Base-by-base conservation (phyloP, 2,329 filamentous ascomycete genomes). In the Aureobasidium sp. region DNA sequence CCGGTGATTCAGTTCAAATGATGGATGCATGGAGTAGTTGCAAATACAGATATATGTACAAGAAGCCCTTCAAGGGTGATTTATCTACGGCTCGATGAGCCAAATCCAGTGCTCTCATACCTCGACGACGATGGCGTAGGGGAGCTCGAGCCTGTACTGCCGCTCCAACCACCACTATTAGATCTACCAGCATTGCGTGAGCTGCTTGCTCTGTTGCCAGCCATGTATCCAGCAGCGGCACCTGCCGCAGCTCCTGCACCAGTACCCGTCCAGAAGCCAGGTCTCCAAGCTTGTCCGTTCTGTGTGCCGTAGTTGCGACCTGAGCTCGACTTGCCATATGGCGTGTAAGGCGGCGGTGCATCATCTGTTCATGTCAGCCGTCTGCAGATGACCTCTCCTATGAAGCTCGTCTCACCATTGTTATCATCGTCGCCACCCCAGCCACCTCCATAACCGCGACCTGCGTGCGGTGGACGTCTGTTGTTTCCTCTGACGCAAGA, bases 211-310 rank as follows among this genome's bases (percentile, higher is more conserved):
- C 70, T 69, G 45, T 70, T 81, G 0, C 84, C 84, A 6, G 86
- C 85, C 63, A 82, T 71, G 69, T 90, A 90, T 1, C 80, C 86
- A 3, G 87, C 88, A 1, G 88, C 87, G 4, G 85, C 87, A 47
- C 88, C 89, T 15, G 82, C 82, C 0, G 83, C 87, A 5, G 85
- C 87, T 48, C 88, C 89, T 17, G 82, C 82, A 0, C 83, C 80
- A n/a, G 84, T 75, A 22, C 88, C 88, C 20, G 78, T 82, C 88
- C 88, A 91, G 74, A 91, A 91, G 1, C 89, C 89, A 5, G 88
- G 88, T 55, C 81, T 80, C 87, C 87, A 91, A 1, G 79, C 78
- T 64, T 82, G 73, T 63, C 66, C 61, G 58, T 47, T 48, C 61
- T 62, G 63, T 63, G 42, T 66, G 66, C 61, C 53, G 61, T 64